Evolutionary conservation across 2,329 filamentous ascomycete genomes (phyloP), one percentile per base, ranked within the genome.

Genomic region (Gnomoniopsis sp.): DNA sequence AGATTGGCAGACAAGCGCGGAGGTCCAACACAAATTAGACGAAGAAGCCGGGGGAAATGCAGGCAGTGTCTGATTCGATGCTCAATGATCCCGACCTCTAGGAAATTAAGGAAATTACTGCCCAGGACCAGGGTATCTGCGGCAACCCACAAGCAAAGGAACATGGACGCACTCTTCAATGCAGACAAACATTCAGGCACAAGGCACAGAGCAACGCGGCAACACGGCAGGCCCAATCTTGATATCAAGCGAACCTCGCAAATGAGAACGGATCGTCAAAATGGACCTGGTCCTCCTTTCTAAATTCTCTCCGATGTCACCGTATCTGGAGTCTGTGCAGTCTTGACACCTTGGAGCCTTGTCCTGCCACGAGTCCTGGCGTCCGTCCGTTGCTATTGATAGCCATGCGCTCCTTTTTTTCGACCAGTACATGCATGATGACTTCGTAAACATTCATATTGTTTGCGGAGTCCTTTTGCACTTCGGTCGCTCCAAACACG

Each of bases 161-260:
- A 30, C 26, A 30, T 30, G 26, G 26, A 26, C 8, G 11, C 4
- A 17, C 51, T 23, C 51, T 4, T 30, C 33, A 38, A 12, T 26
- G 23, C 17, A 26, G 12, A 48, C 21, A 15, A 41, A 17, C 14
- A 26, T 34, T 30, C 21, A 23, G 14, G 41, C n/a, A 26, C 52
- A 12, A 54, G 52, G 52, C 38, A 41, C 41, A 36, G 38, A 6
- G 17, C 26, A 11, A 19, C 26, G 15, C 26, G 38, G 26, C 22
- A 54, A 46, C 43, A 54, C 46, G 52, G 47, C 41, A 44, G 43
- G 52, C 53, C 14, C 41, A 47, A 55, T 26, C 49, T 43, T 55
- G 53, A 33, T 49, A 55, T 41, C 46, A 49, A 38, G 46, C 44
- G 53, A 49, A 33, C 21, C 14, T 49, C 21, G 44, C 44, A 55